Conservation (phyloP, 768 basidiomycete species). For the Mycena polygramma region DNA sequence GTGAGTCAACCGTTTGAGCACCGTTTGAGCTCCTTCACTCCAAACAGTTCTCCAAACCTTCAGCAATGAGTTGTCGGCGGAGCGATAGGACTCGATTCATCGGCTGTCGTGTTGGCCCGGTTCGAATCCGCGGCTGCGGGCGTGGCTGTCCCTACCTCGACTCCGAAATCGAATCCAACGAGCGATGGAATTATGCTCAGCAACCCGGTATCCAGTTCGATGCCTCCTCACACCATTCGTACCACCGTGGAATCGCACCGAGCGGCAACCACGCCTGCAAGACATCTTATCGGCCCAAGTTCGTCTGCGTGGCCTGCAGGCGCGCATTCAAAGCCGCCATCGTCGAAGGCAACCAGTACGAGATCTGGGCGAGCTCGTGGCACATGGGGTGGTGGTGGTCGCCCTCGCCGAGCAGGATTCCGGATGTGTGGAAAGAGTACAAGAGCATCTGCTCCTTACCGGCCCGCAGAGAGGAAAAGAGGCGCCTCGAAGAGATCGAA, state of each 20-base stretch:
- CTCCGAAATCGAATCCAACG: slow-evolving; percentile 17
- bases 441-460: neutral
- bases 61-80: slow-evolving; percentile 12
- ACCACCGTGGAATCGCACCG: slow-evolving; percentile 14
- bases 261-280: slow-evolving; percentile 24
- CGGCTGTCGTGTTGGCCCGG: slow-evolving; percentile 27
- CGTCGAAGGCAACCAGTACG: slow-evolving; percentile 25
- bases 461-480: slow-evolving; percentile 10
- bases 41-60: no score
- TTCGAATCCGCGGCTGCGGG: slow-evolving; percentile 23
- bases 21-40: no score
- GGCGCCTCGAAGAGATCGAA: slow-evolving; percentile 4
- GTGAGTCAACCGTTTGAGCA: no score
- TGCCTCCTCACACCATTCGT: neutral
- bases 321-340: slow-evolving; percentile 23
- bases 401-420: slow-evolving; percentile 7
- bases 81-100: slow-evolving; percentile 12
- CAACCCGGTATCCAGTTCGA: slow-evolving; percentile 2
- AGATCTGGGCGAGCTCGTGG: slow-evolving; percentile 15
- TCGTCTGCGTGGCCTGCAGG: slow-evolving; percentile 28
- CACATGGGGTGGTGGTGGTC: slow-evolving; percentile 30
- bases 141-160: slow-evolving; percentile 23
- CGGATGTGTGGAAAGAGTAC: slow-evolving; percentile 9
- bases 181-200: slow-evolving; percentile 17
- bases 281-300: slow-evolving; percentile 24